phyloP scores from a whole-genome alignment of 176 grass and related monocot species.

The Oryza australiensis region DNA sequence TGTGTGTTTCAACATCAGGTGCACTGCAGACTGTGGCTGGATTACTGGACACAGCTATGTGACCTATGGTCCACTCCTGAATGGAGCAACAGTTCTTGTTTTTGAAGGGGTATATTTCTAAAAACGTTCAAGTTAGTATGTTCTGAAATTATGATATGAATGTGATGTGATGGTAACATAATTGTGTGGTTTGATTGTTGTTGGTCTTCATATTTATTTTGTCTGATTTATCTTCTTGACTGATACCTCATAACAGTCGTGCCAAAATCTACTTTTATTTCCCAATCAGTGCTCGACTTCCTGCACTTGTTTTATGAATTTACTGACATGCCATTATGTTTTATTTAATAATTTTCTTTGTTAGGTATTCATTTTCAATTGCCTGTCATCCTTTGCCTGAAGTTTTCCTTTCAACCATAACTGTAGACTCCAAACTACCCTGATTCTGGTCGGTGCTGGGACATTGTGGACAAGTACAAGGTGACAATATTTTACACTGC shows the following conservation, averaged over 20 bases:
- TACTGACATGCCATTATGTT: background rate
- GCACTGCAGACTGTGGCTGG: slow-evolving; percentile 90
- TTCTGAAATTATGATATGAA: background rate
- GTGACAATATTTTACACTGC: slow-evolving; percentile 97
- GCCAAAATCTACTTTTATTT: slow-evolving; percentile 19
- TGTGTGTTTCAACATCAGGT: slow-evolving; percentile 54
- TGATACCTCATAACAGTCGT: slow-evolving; percentile 8
- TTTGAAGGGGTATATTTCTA: slow-evolving; percentile 81
- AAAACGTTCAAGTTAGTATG: background rate
- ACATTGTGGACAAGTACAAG: slow-evolving; percentile 97
- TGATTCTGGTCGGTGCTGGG: slow-evolving; percentile 86
- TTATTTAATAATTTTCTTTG: slow-evolving; percentile 10
- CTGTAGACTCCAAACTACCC: slow-evolving; percentile 88
- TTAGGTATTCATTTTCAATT: slow-evolving; percentile 8
- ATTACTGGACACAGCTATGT: slow-evolving; percentile 91
- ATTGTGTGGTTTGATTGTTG: background rate
- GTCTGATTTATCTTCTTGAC: slow-evolving; percentile 19
- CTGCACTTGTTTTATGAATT: slow-evolving; percentile 16
- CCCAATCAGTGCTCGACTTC: slow-evolving; percentile 11
- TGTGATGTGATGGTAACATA: slow-evolving; percentile 15
- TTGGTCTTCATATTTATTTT: slow-evolving; percentile 6
- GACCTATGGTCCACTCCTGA: slow-evolving; percentile 81
- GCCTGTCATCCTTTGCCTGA: slow-evolving; percentile 18
- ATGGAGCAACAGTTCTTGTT: slow-evolving; percentile 74
- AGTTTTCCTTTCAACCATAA: slow-evolving; percentile 31